These are phyloP conservation scores for Wickerhamomyces chambardii DNA, from an alignment of 805 yeast genomes.

Conservation along the genomic window DNA sequence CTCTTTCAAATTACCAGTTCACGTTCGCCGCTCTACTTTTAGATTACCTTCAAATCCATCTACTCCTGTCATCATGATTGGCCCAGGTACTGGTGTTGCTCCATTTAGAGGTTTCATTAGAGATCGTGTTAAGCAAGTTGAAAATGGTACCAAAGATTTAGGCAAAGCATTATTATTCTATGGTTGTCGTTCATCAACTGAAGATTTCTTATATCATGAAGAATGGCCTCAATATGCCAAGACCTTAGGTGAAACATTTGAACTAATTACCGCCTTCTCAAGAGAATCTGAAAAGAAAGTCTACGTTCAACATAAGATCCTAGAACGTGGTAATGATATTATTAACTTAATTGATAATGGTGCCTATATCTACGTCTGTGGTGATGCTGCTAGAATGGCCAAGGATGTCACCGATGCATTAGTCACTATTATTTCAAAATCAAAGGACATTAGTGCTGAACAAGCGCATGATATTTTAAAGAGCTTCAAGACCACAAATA, in stretches of 20 bases:
- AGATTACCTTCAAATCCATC: constrained; percentile 82
- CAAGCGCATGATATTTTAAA: constrained; percentile 74
- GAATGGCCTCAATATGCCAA: constrained; percentile 82
- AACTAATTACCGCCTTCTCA: constrained; percentile 78
- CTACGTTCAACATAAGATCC: constrained; percentile 79
- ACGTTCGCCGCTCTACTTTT: constrained; percentile 90
- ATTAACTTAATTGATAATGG: constrained; percentile 48
- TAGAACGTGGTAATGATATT: constrained; percentile 37
- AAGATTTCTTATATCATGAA: constrained; percentile 78
- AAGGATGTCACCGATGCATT: constrained; percentile 79
- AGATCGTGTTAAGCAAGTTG: constrained; percentile 62
- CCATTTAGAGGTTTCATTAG: constrained; percentile 94
- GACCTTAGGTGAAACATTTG: constrained; percentile 44
- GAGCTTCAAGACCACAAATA: constrained; percentile 71
- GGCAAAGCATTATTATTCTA: constrained; percentile 76
- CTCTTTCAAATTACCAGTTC: constrained; percentile 67
- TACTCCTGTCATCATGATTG: constrained; percentile 84
- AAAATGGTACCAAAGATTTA: constrained; percentile 37
- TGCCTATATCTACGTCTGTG: constrained; percentile 91
- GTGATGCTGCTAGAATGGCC: constrained; percentile 95
- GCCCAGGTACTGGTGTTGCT: constrained; percentile 99
- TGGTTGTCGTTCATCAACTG: constrained; percentile 75
- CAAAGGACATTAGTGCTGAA: constrained; percentile 53
- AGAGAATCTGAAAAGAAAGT: constrained; percentile 58
- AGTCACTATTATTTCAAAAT: constrained; percentile 48